These are phyloP conservation scores for Taphrina sp. DNA, from an alignment of 1,139 yeast genomes.

Conservation along the genomic window DNA sequence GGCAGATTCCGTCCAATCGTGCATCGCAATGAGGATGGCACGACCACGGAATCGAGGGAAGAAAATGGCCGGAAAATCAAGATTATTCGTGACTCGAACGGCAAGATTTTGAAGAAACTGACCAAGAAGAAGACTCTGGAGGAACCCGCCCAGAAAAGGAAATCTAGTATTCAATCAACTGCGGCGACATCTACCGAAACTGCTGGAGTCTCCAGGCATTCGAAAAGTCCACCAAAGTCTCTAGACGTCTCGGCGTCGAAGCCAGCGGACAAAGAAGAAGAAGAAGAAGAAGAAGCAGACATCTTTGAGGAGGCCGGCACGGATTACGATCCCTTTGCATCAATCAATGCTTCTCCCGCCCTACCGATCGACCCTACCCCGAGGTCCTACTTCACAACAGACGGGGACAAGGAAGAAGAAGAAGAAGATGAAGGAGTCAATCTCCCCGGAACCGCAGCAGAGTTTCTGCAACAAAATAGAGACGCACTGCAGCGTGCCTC, in stretches of 20 bases:
- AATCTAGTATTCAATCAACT: not conserved
- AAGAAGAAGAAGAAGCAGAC: constrained; percentile 1
- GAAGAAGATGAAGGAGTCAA: not conserved
- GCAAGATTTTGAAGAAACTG: constrained; percentile 16
- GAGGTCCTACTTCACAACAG: not conserved
- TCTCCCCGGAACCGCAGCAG: not conserved
- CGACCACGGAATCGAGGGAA: constrained; percentile 6
- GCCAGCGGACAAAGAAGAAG: no score
- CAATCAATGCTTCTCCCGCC: not conserved
- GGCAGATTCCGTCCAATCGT: constrained; percentile 3
- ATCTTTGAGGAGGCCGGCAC: constrained; percentile 8
- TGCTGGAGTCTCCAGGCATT: no score
- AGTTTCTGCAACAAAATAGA: constrained; percentile 1
- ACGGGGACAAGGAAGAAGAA: not conserved
- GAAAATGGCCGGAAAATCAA: constrained; percentile 24
- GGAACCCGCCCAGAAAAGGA: not conserved
- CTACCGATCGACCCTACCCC: not conserved
- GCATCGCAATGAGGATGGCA: constrained; percentile 12
- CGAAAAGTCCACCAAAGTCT: no score
- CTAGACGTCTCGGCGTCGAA: no score
- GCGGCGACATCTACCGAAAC: not conserved
- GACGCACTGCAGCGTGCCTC: constrained; percentile 12
- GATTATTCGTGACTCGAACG: constrained; percentile 11
- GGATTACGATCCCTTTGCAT: constrained; percentile 7
- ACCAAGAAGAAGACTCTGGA: constrained; percentile 5